Evolutionary conservation across 2,329 filamentous ascomycete genomes (phyloP).

Genomic region (Periconia macrospinosa): DNA sequence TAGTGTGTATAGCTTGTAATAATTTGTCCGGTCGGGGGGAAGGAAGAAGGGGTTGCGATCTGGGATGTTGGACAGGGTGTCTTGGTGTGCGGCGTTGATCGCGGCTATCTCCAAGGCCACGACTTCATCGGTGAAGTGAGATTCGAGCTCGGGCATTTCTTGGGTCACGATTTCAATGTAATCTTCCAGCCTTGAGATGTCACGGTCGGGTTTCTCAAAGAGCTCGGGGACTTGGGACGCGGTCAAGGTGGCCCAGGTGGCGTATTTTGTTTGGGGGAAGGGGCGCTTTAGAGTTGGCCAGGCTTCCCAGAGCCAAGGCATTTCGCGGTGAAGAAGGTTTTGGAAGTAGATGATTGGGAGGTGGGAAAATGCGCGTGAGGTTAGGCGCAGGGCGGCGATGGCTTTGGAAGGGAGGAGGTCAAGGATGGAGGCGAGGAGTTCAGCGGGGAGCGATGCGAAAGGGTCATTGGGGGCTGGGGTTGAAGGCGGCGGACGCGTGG

Average conservation of each 20-base stretch:
- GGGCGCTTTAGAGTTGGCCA: constrained; percentile 4
- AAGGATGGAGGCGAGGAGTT: constrained; percentile 18
- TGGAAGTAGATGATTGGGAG: constrained; percentile 20
- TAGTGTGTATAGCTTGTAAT: constrained; percentile 6
- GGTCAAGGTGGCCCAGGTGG: constrained; percentile 8
- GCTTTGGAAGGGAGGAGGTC: constrained; percentile 15
- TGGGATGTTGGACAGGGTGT: not conserved
- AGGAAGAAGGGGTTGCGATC: constrained; percentile 5
- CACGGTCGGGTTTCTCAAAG: not conserved
- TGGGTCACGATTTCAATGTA: constrained; percentile 4
- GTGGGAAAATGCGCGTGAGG: constrained; percentile 18
- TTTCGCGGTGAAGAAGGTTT: constrained; percentile 18
- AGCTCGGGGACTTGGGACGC: not conserved
- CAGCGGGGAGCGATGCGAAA: constrained; percentile 18
- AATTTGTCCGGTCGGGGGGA: constrained; percentile 5
- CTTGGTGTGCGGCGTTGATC: not conserved
- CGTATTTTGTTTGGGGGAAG: constrained; percentile 1
- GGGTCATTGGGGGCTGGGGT: constrained; percentile 7
- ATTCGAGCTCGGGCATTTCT: constrained; percentile 12
- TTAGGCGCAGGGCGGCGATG: constrained; percentile 22
- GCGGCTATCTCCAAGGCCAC: not conserved
- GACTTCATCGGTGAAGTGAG: not conserved
- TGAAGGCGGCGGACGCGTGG: not conserved
- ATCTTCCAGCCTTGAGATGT: not conserved
- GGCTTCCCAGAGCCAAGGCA: constrained; percentile 30